Base-by-base conservation (phyloP, 1,284 basidiomycete genomes). In the Quambalaria eucalypti region DNA sequence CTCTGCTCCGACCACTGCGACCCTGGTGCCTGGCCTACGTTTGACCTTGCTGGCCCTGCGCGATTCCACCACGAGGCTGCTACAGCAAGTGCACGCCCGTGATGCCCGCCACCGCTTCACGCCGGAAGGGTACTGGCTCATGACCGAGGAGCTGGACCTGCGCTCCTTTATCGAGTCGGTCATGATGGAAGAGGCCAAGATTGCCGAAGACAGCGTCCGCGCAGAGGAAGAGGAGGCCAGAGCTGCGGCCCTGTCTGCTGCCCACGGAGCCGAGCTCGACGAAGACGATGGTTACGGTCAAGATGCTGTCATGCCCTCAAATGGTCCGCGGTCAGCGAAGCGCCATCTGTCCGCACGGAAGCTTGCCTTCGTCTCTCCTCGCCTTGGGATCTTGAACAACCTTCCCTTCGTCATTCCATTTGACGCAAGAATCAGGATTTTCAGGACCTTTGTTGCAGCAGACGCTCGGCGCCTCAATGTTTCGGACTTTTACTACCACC, bases 321-420 rank as follows among this genome's bases (percentile, higher is more conserved):
- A 60, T 58, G 16, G 33, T 58, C 10, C 57, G 55, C 23, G 55
- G 51, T 23, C 51, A 52, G 26, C 57, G 56, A 12, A 60, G 50
- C 4, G 44, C 48, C 38, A 59, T 51, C 28, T 72, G 5, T 60
- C 66, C 9, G 81, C 82, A 23, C 87, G 87, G 65, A 84, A 86
- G 7, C 76, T 88, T 44, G 84, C 87, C 0, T 81, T 85, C 55
- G 69, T 86, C 48, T 87, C 87, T 5, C 93, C 92, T 0, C 84
- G 90, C 2, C 81, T 97, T 1, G 88, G 89, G 2, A 82, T 97
- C 28, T 82, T 98, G 51, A 90, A 96, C 79, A 92, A 96, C 75
- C 88, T 97, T 51, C 95, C 93, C 0, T 97, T 98, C 78, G 85
- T 90, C 12, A 88, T 98, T 56, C 93, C 92, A 0, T 98, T 98